phyloP scores from a whole-genome alignment of 371 early-diverging fungal species.

The Saksenaea vasiformis region DNA sequence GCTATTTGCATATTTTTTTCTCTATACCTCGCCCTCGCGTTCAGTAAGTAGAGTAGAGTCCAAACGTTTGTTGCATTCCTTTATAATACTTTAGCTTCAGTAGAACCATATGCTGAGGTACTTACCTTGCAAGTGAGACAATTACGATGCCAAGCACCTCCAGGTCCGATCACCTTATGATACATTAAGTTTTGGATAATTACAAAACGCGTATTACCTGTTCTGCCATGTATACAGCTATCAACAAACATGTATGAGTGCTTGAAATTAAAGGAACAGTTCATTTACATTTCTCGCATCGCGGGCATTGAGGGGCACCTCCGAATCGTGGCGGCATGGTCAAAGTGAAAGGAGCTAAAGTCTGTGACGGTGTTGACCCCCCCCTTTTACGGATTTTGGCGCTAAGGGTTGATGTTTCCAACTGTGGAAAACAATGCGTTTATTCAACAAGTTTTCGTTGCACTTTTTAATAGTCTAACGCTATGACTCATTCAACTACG shows the following conservation, averaged over 20 bases:
- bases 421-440: no score
- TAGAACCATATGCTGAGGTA: background rate
- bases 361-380: background rate
- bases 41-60: conserved; percentile 49
- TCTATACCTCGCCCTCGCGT: conserved; percentile 41
- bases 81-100: background rate
- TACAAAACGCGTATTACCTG: conserved; percentile 28
- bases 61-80: conserved; percentile 54
- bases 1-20: background rate
- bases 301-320: conserved; percentile 50
- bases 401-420: background rate
- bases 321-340: conserved; percentile 42
- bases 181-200: background rate
- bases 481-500: no score
- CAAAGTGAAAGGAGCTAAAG: background rate
- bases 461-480: no score
- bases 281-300: conserved; percentile 44
- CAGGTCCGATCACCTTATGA: conserved; percentile 43
- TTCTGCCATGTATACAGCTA: conserved; percentile 57
- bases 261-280: background rate
- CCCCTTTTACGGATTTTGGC: no score
- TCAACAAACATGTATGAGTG: background rate
- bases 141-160: conserved; percentile 41
- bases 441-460: no score
- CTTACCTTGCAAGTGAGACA: conserved; percentile 51